Base-by-base conservation (phyloP, 352 stramenopile species). In the Phytophthora lateralis region DNA sequence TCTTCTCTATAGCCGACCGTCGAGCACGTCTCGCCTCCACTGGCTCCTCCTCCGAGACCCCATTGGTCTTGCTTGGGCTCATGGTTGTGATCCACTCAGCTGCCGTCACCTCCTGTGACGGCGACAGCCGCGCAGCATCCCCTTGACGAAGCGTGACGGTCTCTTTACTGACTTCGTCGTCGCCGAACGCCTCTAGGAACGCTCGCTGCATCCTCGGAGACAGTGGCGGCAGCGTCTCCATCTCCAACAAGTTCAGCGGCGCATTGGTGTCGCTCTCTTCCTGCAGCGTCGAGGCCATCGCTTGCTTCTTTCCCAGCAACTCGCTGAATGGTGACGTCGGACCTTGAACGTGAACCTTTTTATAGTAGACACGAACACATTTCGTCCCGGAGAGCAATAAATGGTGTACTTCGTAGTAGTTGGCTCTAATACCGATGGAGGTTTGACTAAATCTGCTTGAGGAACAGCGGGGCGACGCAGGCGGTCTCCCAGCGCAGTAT, bases 401-500 rank as follows among this genome's bases (percentile, higher is more conserved):
- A 65, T 65, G 30, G 53, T 55, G 57, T 62, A 69, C 59, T 63
- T 60, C 58, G 46, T 42, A 49, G 50, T 73, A 61, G 54, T 66
- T 52, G 30, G 26, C 45, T 69, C 37, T 62, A 69, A 71, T 63
- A 58, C 55, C 46, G 44, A 66, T 17, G 32, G 9, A n/a, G 29
- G 5, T 18, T 41, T 38, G 17, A 6, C 67, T 41, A 75, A 20
- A 62, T 42, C 47, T 71, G 56, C 17, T 79, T 77, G 45, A 86
- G 63, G 66, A 86, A 86, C 32, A 86, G 61, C 21, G 77, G 72
- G n/a, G 60, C 70, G 17, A 86, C 70, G 50, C 74, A 83, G 37
- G 49, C 48, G 41, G 41, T 82, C 44, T 91, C 82, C 82, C 82
- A 91, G 12, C 78, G 76, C 50, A 91, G 39, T 17, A 89, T 73